Evolutionary conservation across 768 basidiomycete species (phyloP), one percentile per base, ranked within the genome.

Genomic region (Solioccasus polychromus): DNA sequence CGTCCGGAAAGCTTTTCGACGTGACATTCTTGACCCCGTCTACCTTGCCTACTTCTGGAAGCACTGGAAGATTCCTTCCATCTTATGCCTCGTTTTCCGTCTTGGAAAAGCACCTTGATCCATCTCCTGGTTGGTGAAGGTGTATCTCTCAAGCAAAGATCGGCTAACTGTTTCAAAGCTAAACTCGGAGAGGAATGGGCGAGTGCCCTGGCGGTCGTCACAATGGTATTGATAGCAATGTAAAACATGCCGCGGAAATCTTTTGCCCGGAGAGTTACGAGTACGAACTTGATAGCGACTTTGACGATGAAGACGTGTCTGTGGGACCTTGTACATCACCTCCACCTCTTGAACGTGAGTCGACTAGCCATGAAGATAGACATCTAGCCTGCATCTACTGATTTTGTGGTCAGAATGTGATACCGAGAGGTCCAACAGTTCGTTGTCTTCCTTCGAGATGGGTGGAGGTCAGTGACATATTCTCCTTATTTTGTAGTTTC

Each of bases 281-380:
- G 8, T 52, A 60, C 25, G 51, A 53, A 5, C 48, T 44, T 31
- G 63, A 63, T 31, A 63, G 63, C 12, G 58, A 66, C 39, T 52
- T 41, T 5, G 58, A 61, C 19, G 55, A 65, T 19, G 60, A 60
- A 14, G 52, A 51, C 3, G 50, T 52, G 24, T 5, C 26, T 24
- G 15, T 39, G 10, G 39, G 35, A 19, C 30, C 14, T 11, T 14
- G n/a, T 35, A 15, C n/a, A 24, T 26, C 25, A 22, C n/a, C 29
- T 14, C 18, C 11, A n/a, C n/a, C 11, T 14, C 2, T 12, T 31
- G 28, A 35, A 18, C 11, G 1, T 29, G 35, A 43, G 28, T 4
- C 5, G 8, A 19, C 30, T 30, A 12, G 3, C 10, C 19, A 5
- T 17, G 14, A 46, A 41, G 59, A 55, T 50, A 22, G 17, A 25